These are phyloP conservation scores for Camellia lanceoleosa DNA, from an alignment of 148 eudicot species.

Conservation along the genomic window DNA sequence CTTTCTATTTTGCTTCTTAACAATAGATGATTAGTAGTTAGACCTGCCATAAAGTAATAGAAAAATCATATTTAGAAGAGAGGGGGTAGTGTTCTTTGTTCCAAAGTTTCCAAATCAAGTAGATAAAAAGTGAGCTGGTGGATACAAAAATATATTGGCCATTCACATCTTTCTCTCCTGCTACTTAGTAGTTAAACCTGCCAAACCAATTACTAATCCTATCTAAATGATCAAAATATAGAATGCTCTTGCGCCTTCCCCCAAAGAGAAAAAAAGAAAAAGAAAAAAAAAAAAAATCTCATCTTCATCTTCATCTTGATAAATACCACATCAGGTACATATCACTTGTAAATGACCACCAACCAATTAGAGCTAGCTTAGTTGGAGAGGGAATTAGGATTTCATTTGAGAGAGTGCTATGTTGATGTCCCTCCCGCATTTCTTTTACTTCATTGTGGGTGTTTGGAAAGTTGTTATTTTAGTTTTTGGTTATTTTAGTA, in stretches of 20 bases:
- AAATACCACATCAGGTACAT: not conserved
- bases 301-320: constrained; percentile 1
- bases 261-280: not conserved
- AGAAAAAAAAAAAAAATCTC: not conserved
- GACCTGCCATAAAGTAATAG: not conserved
- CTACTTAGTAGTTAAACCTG: not conserved
- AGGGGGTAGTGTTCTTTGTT: not conserved
- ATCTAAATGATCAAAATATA: not conserved
- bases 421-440: too few relatives aligned
- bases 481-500: too few relatives aligned
- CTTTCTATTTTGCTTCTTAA: not conserved
- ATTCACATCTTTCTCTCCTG: not conserved
- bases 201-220: not conserved
- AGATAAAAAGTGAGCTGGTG: constrained; percentile 2
- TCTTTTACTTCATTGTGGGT: too few relatives aligned
- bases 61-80: not conserved
- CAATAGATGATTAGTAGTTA: constrained; percentile 9
- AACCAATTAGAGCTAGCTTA: too few relatives aligned
- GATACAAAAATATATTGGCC: not conserved
- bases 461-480: too few relatives aligned
- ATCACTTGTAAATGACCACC: not conserved
- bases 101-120: not conserved
- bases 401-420: too few relatives aligned
- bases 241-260: not conserved
- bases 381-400: too few relatives aligned